These are phyloP conservation scores for Senna siamea DNA, from an alignment of 306 rosid species.

Conservation along the genomic window DNA sequence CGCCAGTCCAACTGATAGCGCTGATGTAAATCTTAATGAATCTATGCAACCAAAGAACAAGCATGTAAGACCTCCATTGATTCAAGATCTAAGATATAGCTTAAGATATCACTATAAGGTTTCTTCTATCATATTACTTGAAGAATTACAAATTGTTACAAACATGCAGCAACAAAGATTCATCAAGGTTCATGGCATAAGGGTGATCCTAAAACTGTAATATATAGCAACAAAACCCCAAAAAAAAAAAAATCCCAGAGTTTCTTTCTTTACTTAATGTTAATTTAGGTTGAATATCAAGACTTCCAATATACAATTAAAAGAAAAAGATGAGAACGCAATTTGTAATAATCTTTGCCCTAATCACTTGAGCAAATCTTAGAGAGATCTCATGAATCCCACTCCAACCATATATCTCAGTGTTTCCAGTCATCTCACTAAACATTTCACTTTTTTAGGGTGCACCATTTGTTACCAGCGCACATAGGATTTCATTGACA, in stretches of 20 bases:
- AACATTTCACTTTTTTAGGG: too few relatives aligned
- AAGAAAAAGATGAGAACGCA: constrained; percentile 13
- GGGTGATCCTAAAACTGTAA: constrained; percentile 10
- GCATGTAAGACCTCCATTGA: constrained; percentile 31
- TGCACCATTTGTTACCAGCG: too few relatives aligned
- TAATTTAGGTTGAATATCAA: too few relatives aligned
- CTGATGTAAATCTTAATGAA: constrained; percentile 89
- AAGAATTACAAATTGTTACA: not conserved
- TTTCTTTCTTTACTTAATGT: too few relatives aligned
- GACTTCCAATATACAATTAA: too few relatives aligned
- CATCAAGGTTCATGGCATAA: constrained; percentile 7
- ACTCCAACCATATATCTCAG: not conserved
- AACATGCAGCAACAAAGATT: constrained; percentile 6
- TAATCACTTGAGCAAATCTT: constrained; percentile 11
- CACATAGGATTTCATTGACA: not conserved
- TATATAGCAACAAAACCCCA: constrained; percentile 1
- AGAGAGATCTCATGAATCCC: not conserved
- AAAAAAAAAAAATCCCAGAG: too few relatives aligned
- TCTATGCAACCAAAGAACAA: constrained; percentile 61
- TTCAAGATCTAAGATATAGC: constrained; percentile 22
- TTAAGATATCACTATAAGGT: constrained; percentile 16
- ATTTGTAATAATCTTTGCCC: not conserved
- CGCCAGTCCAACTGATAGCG: constrained; percentile 84
- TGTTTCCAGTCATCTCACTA: constrained; percentile 11
- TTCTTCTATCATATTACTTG: not conserved